Conservation (phyloP, 768 basidiomycete species). For the Mycena pura region DNA sequence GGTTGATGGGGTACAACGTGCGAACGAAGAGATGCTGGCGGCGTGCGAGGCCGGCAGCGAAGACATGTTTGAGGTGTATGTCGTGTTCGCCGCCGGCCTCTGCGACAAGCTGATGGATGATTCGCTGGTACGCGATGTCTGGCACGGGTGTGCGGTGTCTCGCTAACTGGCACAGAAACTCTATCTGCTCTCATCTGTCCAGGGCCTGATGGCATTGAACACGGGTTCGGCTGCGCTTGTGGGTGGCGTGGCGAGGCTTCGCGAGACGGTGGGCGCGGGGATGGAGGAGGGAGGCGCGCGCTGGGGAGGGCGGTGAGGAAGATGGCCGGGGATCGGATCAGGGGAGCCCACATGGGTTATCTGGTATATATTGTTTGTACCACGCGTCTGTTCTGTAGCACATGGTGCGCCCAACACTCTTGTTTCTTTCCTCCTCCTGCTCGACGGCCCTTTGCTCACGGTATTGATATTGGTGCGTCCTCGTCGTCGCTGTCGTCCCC, state of each 20-base stretch:
- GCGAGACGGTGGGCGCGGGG: too few relatives aligned
- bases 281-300: too few relatives aligned
- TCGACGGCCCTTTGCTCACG: slow-evolving; percentile 6
- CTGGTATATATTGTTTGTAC: slow-evolving; percentile 9
- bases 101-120: slow-evolving; percentile 52
- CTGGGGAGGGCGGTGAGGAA: too few relatives aligned
- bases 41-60: slow-evolving; percentile 32
- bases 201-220: not conserved
- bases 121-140: slow-evolving; percentile 48
- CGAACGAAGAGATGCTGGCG: slow-evolving; percentile 47
- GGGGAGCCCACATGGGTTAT: not conserved
- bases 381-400: slow-evolving; percentile 14
- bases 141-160: slow-evolving; percentile 3
- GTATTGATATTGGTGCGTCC: slow-evolving; percentile 26
- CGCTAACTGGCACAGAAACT: slow-evolving; percentile 47
- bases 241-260: not conserved
- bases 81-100: slow-evolving; percentile 62
- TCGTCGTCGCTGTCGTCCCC: slow-evolving; percentile 33
- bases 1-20: slow-evolving; percentile 45
- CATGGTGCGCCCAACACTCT: slow-evolving; percentile 15
- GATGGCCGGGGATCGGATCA: slow-evolving; percentile 6
- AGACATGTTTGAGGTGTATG: slow-evolving; percentile 45
- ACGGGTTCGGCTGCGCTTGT: not conserved
- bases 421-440: slow-evolving; percentile 25
- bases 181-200: slow-evolving; percentile 51